A percentile compares a stretch with the other conserved stretches of the same genome.
phyloP scores from a whole-genome alignment of 1,284 basidiomycete genomes.

The Pisolithus thermaeus region DNA sequence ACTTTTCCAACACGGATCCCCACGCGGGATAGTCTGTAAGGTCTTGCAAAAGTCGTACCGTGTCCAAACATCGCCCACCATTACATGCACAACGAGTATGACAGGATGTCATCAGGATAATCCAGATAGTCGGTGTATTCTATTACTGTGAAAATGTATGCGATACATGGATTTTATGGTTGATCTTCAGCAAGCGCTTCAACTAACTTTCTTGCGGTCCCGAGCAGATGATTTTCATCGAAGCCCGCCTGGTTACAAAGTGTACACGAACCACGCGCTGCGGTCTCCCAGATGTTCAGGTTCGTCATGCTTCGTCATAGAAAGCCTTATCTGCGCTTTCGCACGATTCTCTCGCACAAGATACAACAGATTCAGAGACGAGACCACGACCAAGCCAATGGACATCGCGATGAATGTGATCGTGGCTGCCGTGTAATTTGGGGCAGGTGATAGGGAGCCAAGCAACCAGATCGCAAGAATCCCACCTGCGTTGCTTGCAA shows the following conservation, averaged over 20 bases:
- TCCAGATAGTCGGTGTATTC: no score
- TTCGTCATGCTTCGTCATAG: constrained; percentile 14
- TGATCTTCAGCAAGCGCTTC: no score
- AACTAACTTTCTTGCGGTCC: no score
- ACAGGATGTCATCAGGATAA: no score
- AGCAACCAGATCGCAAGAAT: constrained; percentile 55
- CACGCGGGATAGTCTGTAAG: no score
- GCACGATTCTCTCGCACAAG: constrained; percentile 16
- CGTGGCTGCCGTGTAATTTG: constrained; percentile 37
- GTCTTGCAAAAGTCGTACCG: no score
- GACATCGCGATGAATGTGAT: constrained; percentile 34
- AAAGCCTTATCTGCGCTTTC: constrained; percentile 18
- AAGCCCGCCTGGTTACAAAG: constrained; percentile 8
- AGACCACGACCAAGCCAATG: constrained; percentile 28
- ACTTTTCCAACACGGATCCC: no score
- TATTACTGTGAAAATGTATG: no score
- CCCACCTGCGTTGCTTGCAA: constrained; percentile 50
- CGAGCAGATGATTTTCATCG: no score
- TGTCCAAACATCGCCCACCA: no score
- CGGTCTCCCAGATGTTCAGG: constrained; percentile 19
- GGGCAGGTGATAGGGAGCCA: constrained; percentile 37
- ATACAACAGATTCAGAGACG: constrained; percentile 26
- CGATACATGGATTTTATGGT: no score
- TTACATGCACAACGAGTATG: no score
- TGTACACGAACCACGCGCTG: constrained; percentile 29